Evolutionary conservation across 768 basidiomycete genomes (phyloP).

Genomic region (Russula sp.): DNA sequence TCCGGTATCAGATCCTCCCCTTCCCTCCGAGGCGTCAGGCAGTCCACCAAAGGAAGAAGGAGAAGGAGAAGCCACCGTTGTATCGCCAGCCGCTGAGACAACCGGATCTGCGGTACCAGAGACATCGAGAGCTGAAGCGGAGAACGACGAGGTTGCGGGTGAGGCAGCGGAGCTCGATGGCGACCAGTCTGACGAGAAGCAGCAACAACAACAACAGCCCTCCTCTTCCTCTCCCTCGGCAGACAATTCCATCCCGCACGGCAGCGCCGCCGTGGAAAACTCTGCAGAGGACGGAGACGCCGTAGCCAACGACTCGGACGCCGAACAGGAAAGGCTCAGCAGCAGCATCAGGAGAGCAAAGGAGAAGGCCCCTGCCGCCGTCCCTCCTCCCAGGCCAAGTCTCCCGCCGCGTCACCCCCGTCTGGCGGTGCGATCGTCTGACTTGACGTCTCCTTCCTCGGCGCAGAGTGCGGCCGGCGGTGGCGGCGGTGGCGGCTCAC

Average conservation of each 20-base stretch:
- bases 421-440: not conserved
- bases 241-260: not conserved
- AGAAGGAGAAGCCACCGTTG: not conserved
- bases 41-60: not conserved
- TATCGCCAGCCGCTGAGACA: not conserved
- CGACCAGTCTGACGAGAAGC: not conserved
- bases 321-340: not conserved
- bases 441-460: not conserved
- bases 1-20: not conserved
- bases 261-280: not conserved
- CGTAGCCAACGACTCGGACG: not conserved
- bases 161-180: not conserved
- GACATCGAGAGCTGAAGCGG: not conserved
- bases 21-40: not conserved
- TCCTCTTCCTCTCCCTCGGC: not conserved
- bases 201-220: too few relatives aligned
- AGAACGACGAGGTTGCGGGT: not conserved
- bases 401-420: slow-evolving; percentile 14
- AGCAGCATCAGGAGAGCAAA: not conserved
- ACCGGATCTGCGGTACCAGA: not conserved
- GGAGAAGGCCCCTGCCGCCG: not conserved
- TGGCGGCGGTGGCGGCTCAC: too few relatives aligned
- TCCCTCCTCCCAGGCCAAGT: not conserved
- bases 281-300: not conserved
- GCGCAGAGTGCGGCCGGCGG: too few relatives aligned